These are phyloP conservation scores for Ogataea pilisensis DNA, from an alignment of 805 yeast genomes.

Conservation along the genomic window DNA sequence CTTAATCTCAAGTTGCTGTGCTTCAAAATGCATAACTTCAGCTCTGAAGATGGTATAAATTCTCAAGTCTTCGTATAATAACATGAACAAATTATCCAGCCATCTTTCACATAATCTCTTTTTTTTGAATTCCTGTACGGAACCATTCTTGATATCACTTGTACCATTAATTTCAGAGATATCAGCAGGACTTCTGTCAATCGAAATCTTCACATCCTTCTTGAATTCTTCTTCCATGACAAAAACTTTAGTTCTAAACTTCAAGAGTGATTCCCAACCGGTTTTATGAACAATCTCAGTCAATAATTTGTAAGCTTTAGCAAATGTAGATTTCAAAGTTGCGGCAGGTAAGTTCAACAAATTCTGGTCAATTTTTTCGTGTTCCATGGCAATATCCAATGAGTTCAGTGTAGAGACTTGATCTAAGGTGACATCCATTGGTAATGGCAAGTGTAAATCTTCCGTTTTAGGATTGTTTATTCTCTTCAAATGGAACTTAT, in stretches of 20 bases:
- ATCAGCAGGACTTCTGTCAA: slow-evolving; percentile 9
- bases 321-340: slow-evolving; percentile 55
- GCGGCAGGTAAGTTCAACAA: slow-evolving; percentile 65
- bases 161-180: slow-evolving; percentile 2
- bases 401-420: slow-evolving; percentile 68
- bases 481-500: slow-evolving; percentile 57
- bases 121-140: slow-evolving; percentile 44
- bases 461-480: slow-evolving; percentile 49
- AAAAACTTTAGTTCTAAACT: slow-evolving; percentile 57
- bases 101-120: slow-evolving; percentile 70
- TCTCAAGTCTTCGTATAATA: slow-evolving; percentile 67
- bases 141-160: slow-evolving; percentile 7
- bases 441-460: slow-evolving; percentile 69
- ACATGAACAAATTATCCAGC: slow-evolving; percentile 68
- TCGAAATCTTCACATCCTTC: slow-evolving; percentile 22
- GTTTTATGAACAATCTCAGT: slow-evolving; percentile 61
- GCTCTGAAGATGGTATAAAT: slow-evolving; percentile 93
- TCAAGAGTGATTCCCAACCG: slow-evolving; percentile 69
- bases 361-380: slow-evolving; percentile 57
- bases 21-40: slow-evolving; percentile 81
- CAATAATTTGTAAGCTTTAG: slow-evolving; percentile 53
- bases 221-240: slow-evolving; percentile 66
- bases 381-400: slow-evolving; percentile 61
- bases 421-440: slow-evolving; percentile 66
- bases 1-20: slow-evolving; percentile 75